Conservation (phyloP, 495 filamentous ascomycete species). For the Xylaria telfairii region DNA sequence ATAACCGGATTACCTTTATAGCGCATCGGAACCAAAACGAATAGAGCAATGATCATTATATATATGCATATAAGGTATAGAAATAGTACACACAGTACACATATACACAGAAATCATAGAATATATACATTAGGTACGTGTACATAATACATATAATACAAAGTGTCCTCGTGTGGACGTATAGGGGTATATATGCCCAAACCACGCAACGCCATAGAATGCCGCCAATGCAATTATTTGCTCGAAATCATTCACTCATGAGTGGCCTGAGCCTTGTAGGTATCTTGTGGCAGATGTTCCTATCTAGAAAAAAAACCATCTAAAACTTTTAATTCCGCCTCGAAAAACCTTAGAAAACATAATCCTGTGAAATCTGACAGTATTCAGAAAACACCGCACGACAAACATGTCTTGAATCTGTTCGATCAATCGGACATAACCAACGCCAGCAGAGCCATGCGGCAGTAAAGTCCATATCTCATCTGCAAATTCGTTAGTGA, state of each 20-base stretch:
- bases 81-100: constrained; percentile 6
- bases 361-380: neutral
- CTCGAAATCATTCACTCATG: constrained; percentile 41
- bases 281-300: constrained; percentile 40
- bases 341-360: neutral
- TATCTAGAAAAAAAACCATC: constrained; percentile 30
- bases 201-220: constrained; percentile 31
- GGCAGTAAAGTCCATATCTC: constrained; percentile 95
- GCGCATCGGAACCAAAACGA: neutral
- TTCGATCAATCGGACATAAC: constrained; percentile 68
- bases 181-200: constrained; percentile 4
- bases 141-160: constrained; percentile 13
- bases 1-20: neutral
- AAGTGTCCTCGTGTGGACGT: neutral
- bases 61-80: neutral
- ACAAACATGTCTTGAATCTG: constrained; percentile 4
- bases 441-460: constrained; percentile 94
- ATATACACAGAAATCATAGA: constrained; percentile 16
- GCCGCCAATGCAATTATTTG: constrained; percentile 31
- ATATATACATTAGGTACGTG: constrained; percentile 13
- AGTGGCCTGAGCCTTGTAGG: constrained; percentile 36
- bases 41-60: neutral
- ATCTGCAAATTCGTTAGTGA: constrained; percentile 71
- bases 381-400: neutral
- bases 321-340: constrained; percentile 9